Conservation (phyloP, 2,329 filamentous ascomycete genomes). For the Exophiala sp. region DNA sequence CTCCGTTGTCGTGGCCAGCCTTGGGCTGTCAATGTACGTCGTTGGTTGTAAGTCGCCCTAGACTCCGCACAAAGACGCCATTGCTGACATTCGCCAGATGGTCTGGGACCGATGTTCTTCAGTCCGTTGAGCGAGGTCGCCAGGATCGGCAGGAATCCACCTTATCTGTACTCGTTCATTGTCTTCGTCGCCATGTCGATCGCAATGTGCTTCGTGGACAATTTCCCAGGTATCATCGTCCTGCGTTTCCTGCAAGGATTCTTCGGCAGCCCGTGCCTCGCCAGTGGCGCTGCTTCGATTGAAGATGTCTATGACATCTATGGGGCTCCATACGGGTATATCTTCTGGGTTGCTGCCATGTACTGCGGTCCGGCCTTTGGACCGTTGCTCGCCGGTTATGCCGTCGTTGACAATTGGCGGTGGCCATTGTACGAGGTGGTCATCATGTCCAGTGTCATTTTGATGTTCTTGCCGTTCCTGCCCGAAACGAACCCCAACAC, state of each 20-base stretch:
- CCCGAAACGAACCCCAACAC: conserved; percentile 61
- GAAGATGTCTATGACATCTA: conserved; percentile 51
- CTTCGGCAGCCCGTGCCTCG: conserved; percentile 63
- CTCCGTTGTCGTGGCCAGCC: conserved; percentile 28
- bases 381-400: conserved; percentile 57
- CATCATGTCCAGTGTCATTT: conserved; percentile 56
- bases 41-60: conserved; percentile 20
- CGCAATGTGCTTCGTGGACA: conserved; percentile 60
- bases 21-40: conserved; percentile 36
- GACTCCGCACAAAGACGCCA: not conserved
- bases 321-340: conserved; percentile 56
- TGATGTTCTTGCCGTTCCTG: conserved; percentile 59
- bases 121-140: conserved; percentile 66
- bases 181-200: conserved; percentile 66
- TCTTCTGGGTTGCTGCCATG: conserved; percentile 53
- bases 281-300: conserved; percentile 51
- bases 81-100: conserved; percentile 33
- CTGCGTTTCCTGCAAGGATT: conserved; percentile 63
- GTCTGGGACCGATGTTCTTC: conserved; percentile 60
- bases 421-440: conserved; percentile 60
- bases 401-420: conserved; percentile 56
- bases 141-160: conserved; percentile 62
- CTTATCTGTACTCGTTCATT: conserved; percentile 65
- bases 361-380: conserved; percentile 30
- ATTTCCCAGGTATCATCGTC: conserved; percentile 62